Evolutionary conservation across 2,329 filamentous ascomycete species (phyloP), one percentile per base, ranked within the genome.

Genomic region (Xylariaceae sp.): DNA sequence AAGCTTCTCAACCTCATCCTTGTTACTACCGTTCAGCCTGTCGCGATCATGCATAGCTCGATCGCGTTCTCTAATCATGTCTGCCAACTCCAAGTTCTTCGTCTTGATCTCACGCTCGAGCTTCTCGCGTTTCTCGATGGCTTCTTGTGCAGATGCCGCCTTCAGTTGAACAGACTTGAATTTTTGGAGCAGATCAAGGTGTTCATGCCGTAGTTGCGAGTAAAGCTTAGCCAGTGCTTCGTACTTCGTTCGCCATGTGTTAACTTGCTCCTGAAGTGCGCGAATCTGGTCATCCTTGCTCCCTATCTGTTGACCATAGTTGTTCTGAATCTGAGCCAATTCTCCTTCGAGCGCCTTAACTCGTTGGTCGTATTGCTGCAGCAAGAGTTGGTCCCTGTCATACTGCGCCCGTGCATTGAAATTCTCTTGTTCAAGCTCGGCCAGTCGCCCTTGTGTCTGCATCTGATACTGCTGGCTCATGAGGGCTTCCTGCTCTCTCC

Each of bases 11-110:
- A 96, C 70, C 73, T 99, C 94, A 59, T 99, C 94, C 70, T 90
- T 92, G 75, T 92, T 92, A 56, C 86, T 89, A 53, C 94, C 94
- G 55, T 81, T 85, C n/a, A 88, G 78, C 57, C 94, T 86, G 72
- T 99, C 94, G 73, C 92, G 91, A 64, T 99, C 94, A 71, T 97
- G 91, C 55, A 97, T 77, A 35, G 94, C 94, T 64, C 94, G 86
- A 71, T 99, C 94, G 67, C 94, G 84, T 77, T 99, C 94, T 49
- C 94, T 86, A 65, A 99, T 99, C 94, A 99, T 97, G 73, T 97
- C 92, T 37, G 94, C 94, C 62, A 99, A 78, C 74, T 99, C 94
- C n/a, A 99, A 80, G 72, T 99, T 99, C 84, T 99, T 99, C 35
- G 93, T 97, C 83, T 99, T 99, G 73, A 99, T 89, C 77, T 99